Conservation (phyloP, 208 protist genomes). For the Wallacemonas sp. region DNA sequence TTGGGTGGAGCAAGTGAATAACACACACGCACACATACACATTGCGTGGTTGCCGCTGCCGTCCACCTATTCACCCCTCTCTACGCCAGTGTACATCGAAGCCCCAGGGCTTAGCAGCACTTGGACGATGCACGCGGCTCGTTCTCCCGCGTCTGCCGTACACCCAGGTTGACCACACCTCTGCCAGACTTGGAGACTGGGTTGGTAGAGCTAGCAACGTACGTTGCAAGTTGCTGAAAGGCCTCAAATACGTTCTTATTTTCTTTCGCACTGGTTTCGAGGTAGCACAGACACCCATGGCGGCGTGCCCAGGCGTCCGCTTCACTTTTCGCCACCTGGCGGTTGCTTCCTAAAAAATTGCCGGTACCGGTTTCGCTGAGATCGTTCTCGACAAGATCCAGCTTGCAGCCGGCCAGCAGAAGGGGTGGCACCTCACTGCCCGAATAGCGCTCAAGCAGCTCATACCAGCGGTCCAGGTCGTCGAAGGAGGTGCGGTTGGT, state of each 20-base stretch:
- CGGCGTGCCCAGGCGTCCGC: constrained; percentile 77
- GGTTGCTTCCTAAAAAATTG: constrained; percentile 69
- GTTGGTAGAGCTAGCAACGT: constrained; percentile 44
- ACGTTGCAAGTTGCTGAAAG: constrained; percentile 85
- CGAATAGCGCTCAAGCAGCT: constrained; percentile 63
- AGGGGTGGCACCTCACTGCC: constrained; percentile 55
- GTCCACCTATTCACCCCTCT: no score
- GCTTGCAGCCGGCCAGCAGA: constrained; percentile 85
- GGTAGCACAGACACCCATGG: constrained; percentile 78
- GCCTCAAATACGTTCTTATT: constrained; percentile 85
- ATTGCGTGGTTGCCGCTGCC: no score
- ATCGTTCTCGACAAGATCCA: constrained; percentile 69
- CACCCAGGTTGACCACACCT: constrained; percentile 9
- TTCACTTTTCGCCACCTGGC: constrained; percentile 78
- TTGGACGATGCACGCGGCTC: constrained; percentile 12
- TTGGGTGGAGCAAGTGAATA: constrained; percentile 2
- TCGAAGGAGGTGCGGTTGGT: constrained; percentile 91
- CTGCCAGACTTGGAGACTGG: constrained; percentile 14
- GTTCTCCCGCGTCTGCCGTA: constrained; percentile 11
- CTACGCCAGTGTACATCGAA: neutral
- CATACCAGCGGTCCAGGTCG: constrained; percentile 84
- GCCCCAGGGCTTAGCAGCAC: neutral
- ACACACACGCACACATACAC: neutral
- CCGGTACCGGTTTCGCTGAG: constrained; percentile 52
- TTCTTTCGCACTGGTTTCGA: constrained; percentile 87